phyloP scores from a whole-genome alignment of 805 yeast genomes.

The Candida namnaoensis region DNA sequence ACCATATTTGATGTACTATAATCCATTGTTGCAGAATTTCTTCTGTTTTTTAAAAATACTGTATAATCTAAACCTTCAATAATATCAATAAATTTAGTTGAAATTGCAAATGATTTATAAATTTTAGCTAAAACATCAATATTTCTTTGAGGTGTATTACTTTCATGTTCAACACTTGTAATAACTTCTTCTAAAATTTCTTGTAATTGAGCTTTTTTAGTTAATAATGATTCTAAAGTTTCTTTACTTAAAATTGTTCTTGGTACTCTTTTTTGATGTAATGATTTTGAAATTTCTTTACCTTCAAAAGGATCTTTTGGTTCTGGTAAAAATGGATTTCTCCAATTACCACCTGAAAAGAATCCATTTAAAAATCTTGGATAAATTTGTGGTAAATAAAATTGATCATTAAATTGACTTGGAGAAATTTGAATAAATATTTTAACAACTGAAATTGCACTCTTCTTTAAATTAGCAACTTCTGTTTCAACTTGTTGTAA shows the following conservation, averaged over 20 bases:
- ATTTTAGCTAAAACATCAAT: conserved; percentile 42
- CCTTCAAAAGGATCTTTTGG: conserved; percentile 18
- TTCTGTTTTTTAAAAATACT: conserved; percentile 31
- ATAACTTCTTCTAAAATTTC: conserved; percentile 32
- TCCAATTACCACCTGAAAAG: conserved; percentile 76
- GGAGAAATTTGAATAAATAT: conserved; percentile 19
- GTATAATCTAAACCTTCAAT: conserved; percentile 53
- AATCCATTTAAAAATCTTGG: conserved; percentile 61
- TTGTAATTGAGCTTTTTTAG: conserved; percentile 27
- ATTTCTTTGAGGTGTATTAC: conserved; percentile 32
- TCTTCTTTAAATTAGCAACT: conserved; percentile 24
- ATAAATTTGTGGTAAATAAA: conserved; percentile 48
- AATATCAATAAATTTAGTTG: conserved; percentile 40
- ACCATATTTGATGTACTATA: conserved; percentile 18
- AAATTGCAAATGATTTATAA: conserved; percentile 42
- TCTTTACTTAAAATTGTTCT: conserved; percentile 43
- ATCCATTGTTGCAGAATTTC: conserved; percentile 5
- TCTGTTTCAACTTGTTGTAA: conserved; percentile 31
- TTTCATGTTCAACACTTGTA: conserved; percentile 29
- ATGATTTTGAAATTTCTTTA: conserved; percentile 15
- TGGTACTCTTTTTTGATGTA: conserved; percentile 19
- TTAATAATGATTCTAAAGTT: conserved; percentile 29
- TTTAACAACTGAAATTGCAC: conserved; percentile 20
- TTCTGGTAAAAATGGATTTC: conserved; percentile 52
- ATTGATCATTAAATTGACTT: conserved; percentile 18